A percentile compares a stretch with the other conserved stretches of the same genome.
phyloP scores from a whole-genome alignment of 305 asterid species.

The Solanum hybrid region DNA sequence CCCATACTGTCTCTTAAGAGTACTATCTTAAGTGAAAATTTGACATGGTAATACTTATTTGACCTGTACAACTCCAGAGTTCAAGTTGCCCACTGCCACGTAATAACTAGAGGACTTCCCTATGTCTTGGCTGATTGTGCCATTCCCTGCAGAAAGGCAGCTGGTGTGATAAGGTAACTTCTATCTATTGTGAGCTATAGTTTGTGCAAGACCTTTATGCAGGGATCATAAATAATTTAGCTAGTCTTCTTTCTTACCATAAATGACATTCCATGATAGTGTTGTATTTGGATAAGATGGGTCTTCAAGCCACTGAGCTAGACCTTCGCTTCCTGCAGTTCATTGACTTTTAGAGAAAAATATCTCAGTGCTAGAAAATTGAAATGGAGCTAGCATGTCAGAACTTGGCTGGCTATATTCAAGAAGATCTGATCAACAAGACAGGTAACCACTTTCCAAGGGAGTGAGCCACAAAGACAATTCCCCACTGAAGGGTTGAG shows the following conservation, averaged over 20 bases:
- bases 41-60: background rate
- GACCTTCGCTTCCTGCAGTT: slow-evolving; percentile 44
- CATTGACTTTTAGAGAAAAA: slow-evolving; percentile 11
- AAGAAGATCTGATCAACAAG: slow-evolving; percentile 4
- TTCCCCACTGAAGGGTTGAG: background rate
- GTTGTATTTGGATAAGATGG: slow-evolving; percentile 52
- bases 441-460: background rate
- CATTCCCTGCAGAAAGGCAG: slow-evolving; percentile 50
- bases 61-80: slow-evolving; percentile 45
- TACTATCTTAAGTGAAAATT: background rate
- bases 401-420: background rate
- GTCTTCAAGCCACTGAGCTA: slow-evolving; percentile 64
- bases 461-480: background rate
- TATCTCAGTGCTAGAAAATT: background rate
- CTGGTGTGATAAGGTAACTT: background rate
- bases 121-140: slow-evolving; percentile 40
- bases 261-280: slow-evolving; percentile 52
- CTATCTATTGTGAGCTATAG: background rate
- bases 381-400: background rate
- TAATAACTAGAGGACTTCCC: slow-evolving; percentile 46
- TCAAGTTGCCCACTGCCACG: slow-evolving; percentile 66
- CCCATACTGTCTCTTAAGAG: background rate
- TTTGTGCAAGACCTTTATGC: background rate
- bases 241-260: slow-evolving; percentile 41
- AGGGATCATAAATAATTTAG: background rate